phyloP scores from a whole-genome alignment of 2,329 filamentous ascomycete species.

The Emydomyces testavorans region DNA sequence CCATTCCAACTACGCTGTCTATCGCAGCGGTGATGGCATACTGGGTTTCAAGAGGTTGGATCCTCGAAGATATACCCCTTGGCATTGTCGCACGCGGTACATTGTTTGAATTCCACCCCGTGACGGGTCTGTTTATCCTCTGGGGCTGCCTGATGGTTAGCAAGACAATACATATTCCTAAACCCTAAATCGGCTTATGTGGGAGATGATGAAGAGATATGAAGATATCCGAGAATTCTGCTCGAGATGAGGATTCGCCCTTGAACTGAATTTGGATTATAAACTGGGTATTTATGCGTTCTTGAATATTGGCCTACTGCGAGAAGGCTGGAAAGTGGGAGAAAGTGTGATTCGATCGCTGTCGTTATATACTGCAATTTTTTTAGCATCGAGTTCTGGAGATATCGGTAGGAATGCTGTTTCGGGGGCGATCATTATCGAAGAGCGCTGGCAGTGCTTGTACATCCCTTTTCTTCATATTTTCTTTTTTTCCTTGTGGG shows the following conservation, averaged over 20 bases:
- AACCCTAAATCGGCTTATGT: slow-evolving; percentile 46
- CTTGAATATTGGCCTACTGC: background rate
- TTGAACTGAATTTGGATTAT: slow-evolving; percentile 1
- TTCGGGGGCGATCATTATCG: too few species aligned
- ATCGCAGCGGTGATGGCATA: slow-evolving; percentile 78
- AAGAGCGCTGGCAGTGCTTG: too few species aligned
- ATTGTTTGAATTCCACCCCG: slow-evolving; percentile 69
- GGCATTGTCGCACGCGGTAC: slow-evolving; percentile 59
- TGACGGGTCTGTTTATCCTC: slow-evolving; percentile 67
- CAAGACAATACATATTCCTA: slow-evolving; percentile 88
- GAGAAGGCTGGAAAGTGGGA: background rate
- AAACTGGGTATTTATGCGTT: background rate
- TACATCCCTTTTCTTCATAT: too few species aligned
- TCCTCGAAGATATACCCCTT: slow-evolving; percentile 64
- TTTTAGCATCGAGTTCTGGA: too few species aligned
- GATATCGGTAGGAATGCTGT: too few species aligned
- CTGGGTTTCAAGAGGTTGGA: slow-evolving; percentile 73
- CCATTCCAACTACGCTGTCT: slow-evolving; percentile 78
- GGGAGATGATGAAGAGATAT: background rate
- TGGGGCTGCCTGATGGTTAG: slow-evolving; percentile 92
- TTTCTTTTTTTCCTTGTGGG: too few species aligned
- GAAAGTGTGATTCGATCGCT: background rate
- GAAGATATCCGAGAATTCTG: slow-evolving; percentile 1
- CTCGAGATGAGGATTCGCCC: background rate
- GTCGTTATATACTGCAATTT: background rate